Conservation (phyloP, 2,329 filamentous ascomycete species). For the Lecanicillium sp. region DNA sequence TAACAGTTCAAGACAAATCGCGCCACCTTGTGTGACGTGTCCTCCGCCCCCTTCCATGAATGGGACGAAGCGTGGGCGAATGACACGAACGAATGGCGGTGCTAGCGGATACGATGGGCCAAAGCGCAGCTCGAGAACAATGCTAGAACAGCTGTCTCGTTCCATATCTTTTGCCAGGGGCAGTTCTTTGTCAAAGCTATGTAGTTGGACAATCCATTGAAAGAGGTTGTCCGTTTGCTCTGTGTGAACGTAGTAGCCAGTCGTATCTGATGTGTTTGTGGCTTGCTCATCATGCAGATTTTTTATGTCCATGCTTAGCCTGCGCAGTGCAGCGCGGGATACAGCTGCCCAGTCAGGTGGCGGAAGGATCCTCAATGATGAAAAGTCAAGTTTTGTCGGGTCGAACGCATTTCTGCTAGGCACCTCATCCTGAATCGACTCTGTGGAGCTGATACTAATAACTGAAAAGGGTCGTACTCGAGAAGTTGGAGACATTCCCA, state of each 20-base stretch:
- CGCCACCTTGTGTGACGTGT: conserved; percentile 76
- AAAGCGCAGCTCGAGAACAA: conserved; percentile 79
- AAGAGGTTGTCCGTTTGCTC: conserved; percentile 64
- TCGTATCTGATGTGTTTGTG: conserved; percentile 51
- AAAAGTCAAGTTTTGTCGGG: not conserved
- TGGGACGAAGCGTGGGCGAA: conserved; percentile 69
- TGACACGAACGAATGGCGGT: conserved; percentile 77
- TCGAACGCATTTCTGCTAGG: not conserved
- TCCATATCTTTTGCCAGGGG: conserved; percentile 72
- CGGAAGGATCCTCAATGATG: conserved; percentile 12
- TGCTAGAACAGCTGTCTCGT: conserved; percentile 47
- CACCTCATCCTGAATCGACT: too few relatives aligned
- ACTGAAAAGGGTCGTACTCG: too few relatives aligned
- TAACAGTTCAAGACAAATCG: conserved; percentile 76
- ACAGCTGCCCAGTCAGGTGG: conserved; percentile 57
- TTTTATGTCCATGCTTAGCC: conserved; percentile 47
- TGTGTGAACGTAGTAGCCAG: conserved; percentile 76
- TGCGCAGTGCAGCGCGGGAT: conserved; percentile 52
- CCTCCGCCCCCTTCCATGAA: conserved; percentile 71
- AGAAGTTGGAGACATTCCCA: too few relatives aligned
- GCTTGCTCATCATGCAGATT: conserved; percentile 57
- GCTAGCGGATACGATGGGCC: conserved; percentile 65
- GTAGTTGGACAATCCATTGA: conserved; percentile 86
- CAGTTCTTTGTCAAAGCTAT: conserved; percentile 64
- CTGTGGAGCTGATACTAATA: too few relatives aligned